Base-by-base conservation (phyloP, 805 yeast species). In the Ogataea methanolica region DNA sequence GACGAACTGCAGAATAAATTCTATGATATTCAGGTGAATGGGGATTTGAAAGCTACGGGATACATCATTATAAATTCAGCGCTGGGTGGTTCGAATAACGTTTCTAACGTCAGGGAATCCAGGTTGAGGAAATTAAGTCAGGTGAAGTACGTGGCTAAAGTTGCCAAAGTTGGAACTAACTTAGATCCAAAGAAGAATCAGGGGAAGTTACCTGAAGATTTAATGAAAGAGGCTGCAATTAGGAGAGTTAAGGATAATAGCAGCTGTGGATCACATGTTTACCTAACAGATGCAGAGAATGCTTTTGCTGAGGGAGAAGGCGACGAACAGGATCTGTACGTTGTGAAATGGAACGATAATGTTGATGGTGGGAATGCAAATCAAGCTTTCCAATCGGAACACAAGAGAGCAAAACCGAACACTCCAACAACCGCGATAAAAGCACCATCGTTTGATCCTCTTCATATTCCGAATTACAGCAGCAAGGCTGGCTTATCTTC, bases 201-300 rank as follows among this genome's bases (percentile, higher is more conserved):
- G 23, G 52, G 44, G 33, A 58, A 54, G 41, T 55, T 57, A 14
- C 51, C 77, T 43, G 67, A 80, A 35, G 76, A 71, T 6, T 61
- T 78, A 41, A 74, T 79, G 39, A 58, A 78, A 16, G 74, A 72
- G 49, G 94, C 95, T 1, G 83, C 88, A 0, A 83, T 83, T 49
- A 65, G 82, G 47, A 67, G 94, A 40, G 60, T 71, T 17, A 63
- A 67, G n/a, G 87, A 80, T 59, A 60, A 70, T 4, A 75, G 74
- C 48, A 72, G 75, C 71, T 81, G 85, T 50, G 50, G 58, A 14
- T 52, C 55, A 45, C 36, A 33, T 15, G 36, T 9, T 7, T 17
- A 33, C 4, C 9, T n/a, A 33, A 33, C 36, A 33, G 8, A 17
- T 12, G 23, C 14, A n/a, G 19, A 36, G 23, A 36, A 7, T 6